Base-by-base conservation (phyloP, 2,329 filamentous ascomycete species). In the Aspergillus aculeatinus region DNA sequence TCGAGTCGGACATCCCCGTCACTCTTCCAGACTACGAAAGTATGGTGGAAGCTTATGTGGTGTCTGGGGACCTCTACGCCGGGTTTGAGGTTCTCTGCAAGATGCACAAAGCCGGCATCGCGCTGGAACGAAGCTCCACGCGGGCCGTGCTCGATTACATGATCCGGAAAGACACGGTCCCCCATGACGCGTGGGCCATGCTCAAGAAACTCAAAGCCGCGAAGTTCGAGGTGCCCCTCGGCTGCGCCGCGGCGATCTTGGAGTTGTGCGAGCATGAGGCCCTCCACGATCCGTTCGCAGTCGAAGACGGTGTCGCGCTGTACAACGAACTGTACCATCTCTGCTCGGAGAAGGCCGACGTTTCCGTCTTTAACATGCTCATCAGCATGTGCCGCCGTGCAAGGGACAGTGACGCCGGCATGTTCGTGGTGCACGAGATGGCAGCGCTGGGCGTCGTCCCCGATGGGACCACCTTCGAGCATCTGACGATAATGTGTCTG, bases 21-120 rank as follows among this genome's bases (percentile, higher is more conserved):
- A 79, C 82, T 9, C 75, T 83, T 5, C 82, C 89, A 63, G 91
- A 97, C 71, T 96, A 95, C 75, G 92, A 96, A 73, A 83, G 89
- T 29, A 82, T 97, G 29, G 79, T 93, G 6, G 87, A 91, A 59
- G 84, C 89, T 4, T 91, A 96, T 70, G 80, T 86, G 11, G 74
- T 74, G 16, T 77, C 79, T 3, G 80, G 82, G 2, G 86, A 95
- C 64, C 69, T 94, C 7, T 76, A 79, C 25, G 85, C 86, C 27
- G 89, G 90, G 0, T 81, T 96, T 39, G 83, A 85, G 47, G 82
- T 90, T 1, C 80, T 96, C 16, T 85, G 85, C 65, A 87, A 92
- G 70, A 95, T 96, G 89, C 77, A 84, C 23, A 81, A 85, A 60
- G 84, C 87, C 19, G 85, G 87, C 5, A 72, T 88, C 5, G 72